These are phyloP conservation scores for Boehmeria nivea DNA, from an alignment of 306 rosid genomes.

Conservation along the genomic window DNA sequence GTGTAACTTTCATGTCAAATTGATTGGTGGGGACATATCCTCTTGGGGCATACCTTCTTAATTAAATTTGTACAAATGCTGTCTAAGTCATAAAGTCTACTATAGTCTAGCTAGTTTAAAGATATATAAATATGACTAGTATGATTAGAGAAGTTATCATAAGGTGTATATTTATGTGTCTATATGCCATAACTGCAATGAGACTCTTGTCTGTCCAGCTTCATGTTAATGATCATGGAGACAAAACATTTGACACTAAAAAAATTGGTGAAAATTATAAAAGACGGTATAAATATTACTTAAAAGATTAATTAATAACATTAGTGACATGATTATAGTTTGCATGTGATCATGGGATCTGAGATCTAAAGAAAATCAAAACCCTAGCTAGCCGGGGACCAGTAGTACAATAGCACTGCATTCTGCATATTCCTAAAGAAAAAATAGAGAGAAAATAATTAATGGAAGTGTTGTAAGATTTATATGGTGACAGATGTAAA, in stretches of 20 bases:
- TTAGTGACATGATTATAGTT: conserved; percentile 1
- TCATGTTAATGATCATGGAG: too few species aligned
- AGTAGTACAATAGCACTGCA: too few species aligned
- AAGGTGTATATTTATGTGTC: neutral
- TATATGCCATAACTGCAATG: neutral
- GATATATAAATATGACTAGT: neutral
- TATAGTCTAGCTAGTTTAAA: neutral
- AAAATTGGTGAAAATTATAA: neutral
- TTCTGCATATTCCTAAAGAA: conserved; percentile 14
- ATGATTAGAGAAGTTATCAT: neutral
- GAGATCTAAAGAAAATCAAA: conserved; percentile 8
- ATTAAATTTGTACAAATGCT: conserved; percentile 5
- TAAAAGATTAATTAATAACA: neutral
- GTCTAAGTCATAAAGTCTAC: conserved; percentile 8
- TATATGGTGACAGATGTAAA: conserved; percentile 17
- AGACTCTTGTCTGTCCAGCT: too few species aligned
- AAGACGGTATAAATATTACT: neutral
- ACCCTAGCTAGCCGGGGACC: conserved; percentile 8
- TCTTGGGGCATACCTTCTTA: neutral
- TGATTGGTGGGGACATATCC: conserved; percentile 8
- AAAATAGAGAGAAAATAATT: neutral
- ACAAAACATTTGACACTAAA: neutral
- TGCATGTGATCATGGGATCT: conserved; percentile 6
- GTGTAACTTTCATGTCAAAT: conserved; percentile 20
- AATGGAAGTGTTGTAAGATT: conserved; percentile 9